These are phyloP conservation scores for Boletus reticulatus DNA, from an alignment of 768 basidiomycete genomes.

Conservation along the genomic window DNA sequence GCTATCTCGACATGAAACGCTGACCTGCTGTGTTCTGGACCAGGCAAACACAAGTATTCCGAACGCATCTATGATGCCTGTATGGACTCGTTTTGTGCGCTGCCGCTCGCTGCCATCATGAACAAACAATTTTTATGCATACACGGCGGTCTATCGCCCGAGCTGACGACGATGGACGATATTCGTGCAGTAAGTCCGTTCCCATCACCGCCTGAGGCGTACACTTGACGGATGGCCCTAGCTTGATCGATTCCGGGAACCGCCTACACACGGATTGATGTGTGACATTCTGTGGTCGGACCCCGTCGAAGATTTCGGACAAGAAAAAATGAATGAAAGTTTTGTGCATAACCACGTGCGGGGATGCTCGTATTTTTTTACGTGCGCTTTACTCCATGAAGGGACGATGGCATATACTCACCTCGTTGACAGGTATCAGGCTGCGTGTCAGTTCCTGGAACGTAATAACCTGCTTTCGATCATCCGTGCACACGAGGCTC, in stretches of 20 bases:
- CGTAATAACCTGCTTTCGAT: constrained; percentile 95
- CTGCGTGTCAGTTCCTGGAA: constrained; percentile 96
- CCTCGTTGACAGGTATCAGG: constrained; percentile 68
- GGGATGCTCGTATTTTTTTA: constrained; percentile 95
- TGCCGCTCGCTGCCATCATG: constrained; percentile 97
- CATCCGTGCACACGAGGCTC: constrained; percentile 97
- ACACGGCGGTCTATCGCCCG: constrained; percentile 95
- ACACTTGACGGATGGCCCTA: constrained; percentile 29
- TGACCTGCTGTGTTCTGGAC: background rate
- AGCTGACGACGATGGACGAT: constrained; percentile 93
- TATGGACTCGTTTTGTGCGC: constrained; percentile 95
- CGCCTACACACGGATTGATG: constrained; percentile 96
- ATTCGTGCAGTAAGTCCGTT: constrained; percentile 67
- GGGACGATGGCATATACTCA: background rate
- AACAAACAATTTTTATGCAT: constrained; percentile 99
- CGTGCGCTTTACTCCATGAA: constrained; percentile 41
- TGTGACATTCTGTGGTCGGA: constrained; percentile 99
- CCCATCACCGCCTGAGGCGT: background rate
- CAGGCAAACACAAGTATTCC: constrained; percentile 99
- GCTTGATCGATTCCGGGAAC: constrained; percentile 98
- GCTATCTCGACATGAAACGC: background rate
- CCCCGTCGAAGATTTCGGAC: constrained; percentile 95
- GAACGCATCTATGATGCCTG: constrained; percentile 95
- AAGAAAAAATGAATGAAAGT: constrained; percentile 86
- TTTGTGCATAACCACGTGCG: constrained; percentile 97